Evolutionary conservation across 208 protist species (phyloP).

Genomic region (Crithidia brevicula): DNA sequence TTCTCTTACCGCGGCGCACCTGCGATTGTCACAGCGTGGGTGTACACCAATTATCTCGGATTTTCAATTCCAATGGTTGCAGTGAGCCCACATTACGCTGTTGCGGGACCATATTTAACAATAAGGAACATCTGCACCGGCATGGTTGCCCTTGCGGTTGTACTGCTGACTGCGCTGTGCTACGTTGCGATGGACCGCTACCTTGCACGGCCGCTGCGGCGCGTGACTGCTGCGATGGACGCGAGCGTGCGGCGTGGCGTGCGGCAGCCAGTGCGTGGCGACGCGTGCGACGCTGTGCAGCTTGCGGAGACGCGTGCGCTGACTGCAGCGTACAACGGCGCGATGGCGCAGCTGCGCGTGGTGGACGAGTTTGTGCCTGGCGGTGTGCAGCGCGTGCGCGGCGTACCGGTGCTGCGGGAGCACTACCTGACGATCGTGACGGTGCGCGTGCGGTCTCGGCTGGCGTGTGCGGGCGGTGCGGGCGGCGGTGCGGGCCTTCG

Average conservation of each 20-base stretch:
- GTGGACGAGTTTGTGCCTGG: conserved; percentile 31
- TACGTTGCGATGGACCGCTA: conserved; percentile 8
- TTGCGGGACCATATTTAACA: not conserved
- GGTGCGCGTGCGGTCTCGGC: conserved; percentile 14
- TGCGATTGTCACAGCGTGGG: conserved; percentile 11
- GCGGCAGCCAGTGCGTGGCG: conserved; percentile 8
- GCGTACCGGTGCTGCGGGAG: not conserved
- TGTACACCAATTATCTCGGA: conserved; percentile 1
- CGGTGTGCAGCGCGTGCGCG: not conserved
- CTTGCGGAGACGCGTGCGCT: conserved; percentile 18
- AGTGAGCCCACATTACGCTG: not conserved
- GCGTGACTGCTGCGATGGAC: conserved; percentile 4
- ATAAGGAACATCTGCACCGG: not conserved
- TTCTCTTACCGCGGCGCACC: conserved; percentile 9
- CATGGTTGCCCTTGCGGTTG: not conserved
- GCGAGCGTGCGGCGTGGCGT: conserved; percentile 10
- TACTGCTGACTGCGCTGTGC: conserved; percentile 1
- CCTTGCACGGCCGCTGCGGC: conserved; percentile 15
- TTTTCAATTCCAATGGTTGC: conserved; percentile 11
- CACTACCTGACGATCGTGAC: conserved; percentile 14
- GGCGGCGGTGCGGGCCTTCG: not conserved
- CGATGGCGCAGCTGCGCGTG: conserved; percentile 24
- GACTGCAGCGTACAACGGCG: conserved; percentile 19
- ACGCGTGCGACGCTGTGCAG: conserved; percentile 7
- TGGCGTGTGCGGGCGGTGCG: too few species aligned